Percentiles rank a stretch among this genome's conserved stretches.
These are phyloP conservation scores for Stenocarpella maydis DNA, from an alignment of 2,329 filamentous ascomycete species.

Conservation along the genomic window DNA sequence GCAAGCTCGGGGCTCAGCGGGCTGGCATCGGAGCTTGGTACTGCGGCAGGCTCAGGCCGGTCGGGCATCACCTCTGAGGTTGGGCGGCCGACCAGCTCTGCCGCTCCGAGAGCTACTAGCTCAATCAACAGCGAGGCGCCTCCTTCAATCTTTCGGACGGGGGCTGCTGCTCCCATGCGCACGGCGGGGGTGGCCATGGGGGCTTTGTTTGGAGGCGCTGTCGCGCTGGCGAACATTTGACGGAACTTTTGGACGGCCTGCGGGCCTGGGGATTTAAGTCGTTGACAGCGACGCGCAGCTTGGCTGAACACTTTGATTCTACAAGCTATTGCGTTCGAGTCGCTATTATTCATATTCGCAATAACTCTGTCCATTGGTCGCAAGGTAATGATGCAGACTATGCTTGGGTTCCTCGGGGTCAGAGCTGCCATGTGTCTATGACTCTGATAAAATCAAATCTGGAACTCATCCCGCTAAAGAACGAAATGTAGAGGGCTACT, in stretches of 20 bases:
- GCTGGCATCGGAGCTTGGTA: not conserved
- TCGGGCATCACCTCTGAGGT: conserved; percentile 8
- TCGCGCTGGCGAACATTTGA: not conserved
- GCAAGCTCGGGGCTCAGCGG: conserved; percentile 3
- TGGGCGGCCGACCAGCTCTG: not conserved
- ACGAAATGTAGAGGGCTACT: too few species aligned
- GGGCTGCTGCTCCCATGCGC: conserved; percentile 1
- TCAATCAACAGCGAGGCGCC: conserved; percentile 9
- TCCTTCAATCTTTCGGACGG: conserved; percentile 7
- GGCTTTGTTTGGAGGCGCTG: conserved; percentile 3
- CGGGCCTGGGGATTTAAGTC: too few species aligned
- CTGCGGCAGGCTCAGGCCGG: not conserved
- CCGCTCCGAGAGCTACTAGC: conserved; percentile 15
- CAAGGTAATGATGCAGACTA: too few species aligned
- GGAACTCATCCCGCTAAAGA: too few species aligned
- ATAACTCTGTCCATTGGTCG: too few species aligned
- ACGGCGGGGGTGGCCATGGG: conserved; percentile 2
- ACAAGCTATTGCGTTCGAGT: too few species aligned
- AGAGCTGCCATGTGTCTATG: too few species aligned
- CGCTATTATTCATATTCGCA: too few species aligned
- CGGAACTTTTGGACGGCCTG: not conserved
- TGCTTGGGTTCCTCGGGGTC: too few species aligned
- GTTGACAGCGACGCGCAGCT: too few species aligned
- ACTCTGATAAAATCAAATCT: too few species aligned
- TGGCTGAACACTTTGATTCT: too few species aligned